These are phyloP conservation scores for Curvularia spicifera DNA, from an alignment of 2,329 filamentous ascomycete genomes.

Conservation along the genomic window DNA sequence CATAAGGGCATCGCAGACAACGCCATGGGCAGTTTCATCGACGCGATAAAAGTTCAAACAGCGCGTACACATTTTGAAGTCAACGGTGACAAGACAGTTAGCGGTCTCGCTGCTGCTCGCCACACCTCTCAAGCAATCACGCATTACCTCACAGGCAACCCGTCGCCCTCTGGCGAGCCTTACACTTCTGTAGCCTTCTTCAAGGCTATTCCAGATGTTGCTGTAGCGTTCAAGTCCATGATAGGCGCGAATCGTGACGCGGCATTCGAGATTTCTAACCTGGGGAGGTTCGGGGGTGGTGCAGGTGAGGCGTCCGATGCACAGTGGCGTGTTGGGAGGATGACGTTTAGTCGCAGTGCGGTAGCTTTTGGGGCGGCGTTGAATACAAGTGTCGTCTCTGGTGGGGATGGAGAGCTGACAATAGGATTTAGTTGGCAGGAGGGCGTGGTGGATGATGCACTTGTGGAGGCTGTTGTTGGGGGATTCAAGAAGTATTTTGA, in stretches of 20 bases:
- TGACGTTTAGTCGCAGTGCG: slow-evolving; percentile 53
- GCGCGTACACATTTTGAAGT: not conserved
- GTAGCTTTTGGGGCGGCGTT: slow-evolving; percentile 50
- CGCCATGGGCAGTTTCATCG: slow-evolving; percentile 19
- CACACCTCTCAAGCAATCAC: not conserved
- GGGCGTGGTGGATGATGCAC: slow-evolving; percentile 41
- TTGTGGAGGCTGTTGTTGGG: not conserved
- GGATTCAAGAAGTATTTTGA: not conserved
- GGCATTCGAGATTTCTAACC: slow-evolving; percentile 55
- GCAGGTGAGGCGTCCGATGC: not conserved
- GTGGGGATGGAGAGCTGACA: slow-evolving; percentile 49
- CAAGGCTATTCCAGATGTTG: slow-evolving; percentile 28
- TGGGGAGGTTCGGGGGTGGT: slow-evolving; percentile 43
- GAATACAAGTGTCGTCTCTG: slow-evolving; percentile 48
- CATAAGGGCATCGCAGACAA: slow-evolving; percentile 35
- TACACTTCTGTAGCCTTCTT: slow-evolving; percentile 18
- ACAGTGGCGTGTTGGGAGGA: slow-evolving; percentile 40
- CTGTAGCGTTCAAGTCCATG: slow-evolving; percentile 41
- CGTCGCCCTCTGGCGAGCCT: slow-evolving; percentile 13
- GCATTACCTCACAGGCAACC: slow-evolving; percentile 15
- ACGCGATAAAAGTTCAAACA: slow-evolving; percentile 18
- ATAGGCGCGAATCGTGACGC: slow-evolving; percentile 48
- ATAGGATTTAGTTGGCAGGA: slow-evolving; percentile 53
- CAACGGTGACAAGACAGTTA: not conserved
- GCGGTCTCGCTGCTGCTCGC: not conserved